Percentiles rank a stretch among this genome's conserved stretches.
phyloP scores from a whole-genome alignment of 768 basidiomycete genomes.

The Macrolepiota fuliginosa region DNA sequence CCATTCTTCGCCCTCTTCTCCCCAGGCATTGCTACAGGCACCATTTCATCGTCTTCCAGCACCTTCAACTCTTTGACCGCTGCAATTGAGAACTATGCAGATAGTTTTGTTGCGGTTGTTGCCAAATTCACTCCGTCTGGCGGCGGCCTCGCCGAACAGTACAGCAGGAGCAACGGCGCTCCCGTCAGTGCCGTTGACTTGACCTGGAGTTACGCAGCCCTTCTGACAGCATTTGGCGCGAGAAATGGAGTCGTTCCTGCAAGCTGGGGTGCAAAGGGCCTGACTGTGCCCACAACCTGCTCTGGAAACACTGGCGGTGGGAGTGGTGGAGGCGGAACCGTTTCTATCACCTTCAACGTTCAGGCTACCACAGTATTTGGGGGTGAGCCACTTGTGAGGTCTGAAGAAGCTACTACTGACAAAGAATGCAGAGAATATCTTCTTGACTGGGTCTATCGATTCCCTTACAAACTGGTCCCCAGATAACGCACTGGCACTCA shows the following conservation, averaged over 20 bases:
- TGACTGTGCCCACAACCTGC: slow-evolving; percentile 48
- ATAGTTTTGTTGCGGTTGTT: slow-evolving; percentile 56
- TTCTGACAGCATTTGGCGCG: slow-evolving; percentile 56
- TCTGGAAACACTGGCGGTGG: slow-evolving; percentile 19
- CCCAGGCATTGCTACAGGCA: slow-evolving; percentile 45
- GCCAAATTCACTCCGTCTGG: slow-evolving; percentile 61
- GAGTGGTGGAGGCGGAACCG: slow-evolving; percentile 22
- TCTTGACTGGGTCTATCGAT: slow-evolving; percentile 56
- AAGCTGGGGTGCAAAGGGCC: slow-evolving; percentile 65
- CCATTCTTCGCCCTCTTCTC: slow-evolving; percentile 67
- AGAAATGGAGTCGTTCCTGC: slow-evolving; percentile 43
- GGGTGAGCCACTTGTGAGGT: slow-evolving; percentile 36
- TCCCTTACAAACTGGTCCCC: slow-evolving; percentile 63
- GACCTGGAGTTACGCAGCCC: slow-evolving; percentile 78
- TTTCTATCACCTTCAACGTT: slow-evolving; percentile 65
- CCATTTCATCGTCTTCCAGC: slow-evolving; percentile 43
- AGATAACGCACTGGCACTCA: slow-evolving; percentile 51
- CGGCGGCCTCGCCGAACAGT: slow-evolving; percentile 69
- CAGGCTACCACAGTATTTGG: slow-evolving; percentile 56
- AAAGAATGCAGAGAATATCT: slow-evolving; percentile 57
- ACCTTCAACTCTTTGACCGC: slow-evolving; percentile 47
- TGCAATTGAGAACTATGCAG: slow-evolving; percentile 56
- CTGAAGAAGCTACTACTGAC: not conserved
- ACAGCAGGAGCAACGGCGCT: slow-evolving; percentile 41
- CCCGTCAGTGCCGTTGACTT: slow-evolving; percentile 63